A percentile compares a stretch with the other conserved stretches of the same genome.
These are phyloP conservation scores for Alternaria atra DNA, from an alignment of 2,329 filamentous ascomycete species.

Conservation along the genomic window DNA sequence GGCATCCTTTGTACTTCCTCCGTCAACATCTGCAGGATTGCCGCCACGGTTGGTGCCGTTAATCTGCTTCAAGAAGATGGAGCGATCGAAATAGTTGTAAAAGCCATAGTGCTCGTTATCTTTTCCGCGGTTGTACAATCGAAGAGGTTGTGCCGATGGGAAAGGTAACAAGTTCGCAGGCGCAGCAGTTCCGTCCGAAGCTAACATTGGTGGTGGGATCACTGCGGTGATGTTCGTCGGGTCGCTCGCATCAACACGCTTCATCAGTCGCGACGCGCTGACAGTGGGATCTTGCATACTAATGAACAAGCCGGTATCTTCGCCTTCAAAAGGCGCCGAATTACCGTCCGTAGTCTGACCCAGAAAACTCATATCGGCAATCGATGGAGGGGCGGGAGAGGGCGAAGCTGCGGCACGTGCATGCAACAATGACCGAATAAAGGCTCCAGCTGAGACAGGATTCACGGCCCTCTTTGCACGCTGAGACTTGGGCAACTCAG, in stretches of 20 bases:
- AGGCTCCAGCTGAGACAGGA: conserved; percentile 55
- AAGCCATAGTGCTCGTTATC: conserved; percentile 90
- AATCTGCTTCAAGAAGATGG: conserved; percentile 78
- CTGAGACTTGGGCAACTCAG: conserved; percentile 20
- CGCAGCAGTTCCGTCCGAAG: conserved; percentile 75
- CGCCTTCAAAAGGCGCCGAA: conserved; percentile 76
- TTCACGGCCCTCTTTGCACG: conserved; percentile 67
- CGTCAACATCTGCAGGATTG: conserved; percentile 58
- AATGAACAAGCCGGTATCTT: conserved; percentile 89
- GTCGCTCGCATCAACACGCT: conserved; percentile 43
- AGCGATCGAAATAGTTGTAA: conserved; percentile 89
- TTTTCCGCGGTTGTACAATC: conserved; percentile 83
- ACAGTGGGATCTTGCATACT: conserved; percentile 66
- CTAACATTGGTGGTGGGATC: conserved; percentile 71
- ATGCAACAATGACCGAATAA: conserved; percentile 44
- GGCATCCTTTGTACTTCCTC: conserved; percentile 58
- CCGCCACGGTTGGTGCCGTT: conserved; percentile 55
- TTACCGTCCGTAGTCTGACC: conserved; percentile 86
- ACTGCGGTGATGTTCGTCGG: conserved; percentile 57
- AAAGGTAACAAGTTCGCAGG: conserved; percentile 76
- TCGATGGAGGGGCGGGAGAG: conserved; percentile 66
- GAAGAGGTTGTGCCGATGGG: conserved; percentile 76
- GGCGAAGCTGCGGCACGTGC: conserved; percentile 53
- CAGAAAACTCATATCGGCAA: conserved; percentile 79
- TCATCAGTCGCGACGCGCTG: conserved; percentile 42